Base-by-base conservation (phyloP, 2,329 filamentous ascomycete species). In the Orbilia brochopaga region DNA sequence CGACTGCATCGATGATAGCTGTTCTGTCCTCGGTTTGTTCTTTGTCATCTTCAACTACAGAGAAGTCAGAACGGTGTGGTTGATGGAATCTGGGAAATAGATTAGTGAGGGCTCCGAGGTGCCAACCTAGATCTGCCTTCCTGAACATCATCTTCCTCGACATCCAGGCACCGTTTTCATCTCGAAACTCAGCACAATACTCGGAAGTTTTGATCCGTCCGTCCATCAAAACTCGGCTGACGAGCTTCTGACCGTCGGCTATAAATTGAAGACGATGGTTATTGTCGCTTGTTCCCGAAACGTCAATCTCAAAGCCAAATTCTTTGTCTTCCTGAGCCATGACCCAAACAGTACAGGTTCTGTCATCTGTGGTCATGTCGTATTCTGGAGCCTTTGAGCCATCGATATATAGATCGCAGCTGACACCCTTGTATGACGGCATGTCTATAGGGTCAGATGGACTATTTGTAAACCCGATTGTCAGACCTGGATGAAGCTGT, bases 321-420 rank as follows among this genome's bases (percentile, higher is more conserved):
- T 17, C 19, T 40, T 50, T 40, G 17, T 17, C 54, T 32, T 65
- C 61, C 24, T 58, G 21, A 6, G 61, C 30, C 2, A 58, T 44
- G 4, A 65, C 21, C 44, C 46, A 58, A 2, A 23, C 35, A 1
- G 30, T 58, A 32, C 61, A 58, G 17, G 21, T 53, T 1, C 30
- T 10, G 8, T 23, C 35, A 17, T 51, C 46, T 13, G 37, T 52
- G 4, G 17, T 13, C 7, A 17, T 10, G 3, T 35, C 4, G 23
- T 58, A 56, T 23, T 65, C 61, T 15, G n/a, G 21, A 2, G 54
- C 61, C 11, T 53, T 53, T 4, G n/a, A 10, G 1, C 61, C 61
- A 17, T 30, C 54, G 17, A 65, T 53, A 17, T 15, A 48, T 8
- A 65, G 13, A 11, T 58, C 32, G 23, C 61, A 65, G 15, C 44